A percentile compares a stretch with the other conserved stretches of the same genome.
These are phyloP conservation scores for Penicillium coffeae DNA, from an alignment of 495 filamentous ascomycete genomes.

Conservation along the genomic window DNA sequence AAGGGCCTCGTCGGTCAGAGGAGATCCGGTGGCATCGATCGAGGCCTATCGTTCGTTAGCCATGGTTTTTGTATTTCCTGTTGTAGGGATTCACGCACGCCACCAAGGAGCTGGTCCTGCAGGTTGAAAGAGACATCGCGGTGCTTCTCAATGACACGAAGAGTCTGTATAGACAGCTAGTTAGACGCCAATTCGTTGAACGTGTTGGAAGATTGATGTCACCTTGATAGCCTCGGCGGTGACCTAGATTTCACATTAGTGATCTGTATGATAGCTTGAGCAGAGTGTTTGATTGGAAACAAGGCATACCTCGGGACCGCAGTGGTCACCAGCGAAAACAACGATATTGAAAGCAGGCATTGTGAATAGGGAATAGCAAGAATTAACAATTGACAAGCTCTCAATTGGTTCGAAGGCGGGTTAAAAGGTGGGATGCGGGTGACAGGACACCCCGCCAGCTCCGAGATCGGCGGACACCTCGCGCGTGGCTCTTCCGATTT, in stretches of 20 bases:
- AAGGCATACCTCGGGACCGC: constrained; percentile 79
- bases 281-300: not conserved
- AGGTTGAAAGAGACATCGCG: constrained; percentile 79
- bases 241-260: constrained; percentile 27
- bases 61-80: not conserved
- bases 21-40: constrained; percentile 74
- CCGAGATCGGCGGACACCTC: constrained; percentile 25
- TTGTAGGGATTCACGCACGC: constrained; percentile 59
- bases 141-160: constrained; percentile 69
- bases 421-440: constrained; percentile 28
- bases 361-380: constrained; percentile 12
- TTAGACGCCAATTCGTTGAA: too few relatives aligned
- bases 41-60: constrained; percentile 51
- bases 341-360: constrained; percentile 56
- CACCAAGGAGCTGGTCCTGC: constrained; percentile 86
- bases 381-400: constrained; percentile 10
- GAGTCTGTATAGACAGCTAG: constrained; percentile 31
- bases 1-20: constrained; percentile 83
- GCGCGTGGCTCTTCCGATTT: not conserved
- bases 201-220: too few relatives aligned
- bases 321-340: constrained; percentile 86
- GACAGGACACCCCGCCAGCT: constrained; percentile 25
- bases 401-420: constrained; percentile 18
- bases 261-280: not conserved
- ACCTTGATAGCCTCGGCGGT: constrained; percentile 84